phyloP scores from a whole-genome alignment of 768 basidiomycete genomes.

The Cyclocybe cylindracea region DNA sequence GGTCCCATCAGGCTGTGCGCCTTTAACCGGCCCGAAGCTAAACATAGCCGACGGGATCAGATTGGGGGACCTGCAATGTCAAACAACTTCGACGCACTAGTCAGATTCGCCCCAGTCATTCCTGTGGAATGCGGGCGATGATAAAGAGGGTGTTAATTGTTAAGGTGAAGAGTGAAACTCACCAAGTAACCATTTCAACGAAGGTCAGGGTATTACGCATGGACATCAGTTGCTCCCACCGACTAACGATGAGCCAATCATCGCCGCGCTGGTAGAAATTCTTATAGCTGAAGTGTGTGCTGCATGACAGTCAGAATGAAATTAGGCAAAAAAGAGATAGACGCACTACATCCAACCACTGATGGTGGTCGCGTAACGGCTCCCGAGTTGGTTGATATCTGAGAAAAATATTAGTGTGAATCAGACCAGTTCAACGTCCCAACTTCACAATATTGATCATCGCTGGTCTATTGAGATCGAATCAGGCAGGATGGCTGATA shows the following conservation, averaged over 20 bases:
- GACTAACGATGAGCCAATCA: constrained; percentile 64
- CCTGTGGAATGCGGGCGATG: constrained; percentile 25
- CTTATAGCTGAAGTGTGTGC: constrained; percentile 58
- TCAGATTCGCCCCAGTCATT: constrained; percentile 82
- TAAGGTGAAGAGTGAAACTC: constrained; percentile 5
- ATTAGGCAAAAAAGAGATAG: neutral
- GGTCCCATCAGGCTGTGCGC: constrained; percentile 43
- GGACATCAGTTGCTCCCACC: constrained; percentile 73
- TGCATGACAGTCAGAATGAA: constrained; percentile 16
- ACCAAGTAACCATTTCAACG: constrained; percentile 75
- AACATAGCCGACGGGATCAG: neutral
- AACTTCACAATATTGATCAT: constrained; percentile 48
- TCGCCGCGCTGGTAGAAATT: constrained; percentile 68
- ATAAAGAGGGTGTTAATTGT: neutral
- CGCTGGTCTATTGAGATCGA: constrained; percentile 31
- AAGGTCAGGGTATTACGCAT: constrained; percentile 55
- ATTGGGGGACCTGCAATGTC: too few species aligned
- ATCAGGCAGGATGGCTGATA: neutral
- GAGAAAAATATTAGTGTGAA: constrained; percentile 1
- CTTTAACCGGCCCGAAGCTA: constrained; percentile 62
- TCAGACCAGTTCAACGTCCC: neutral
- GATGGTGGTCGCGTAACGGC: constrained; percentile 44
- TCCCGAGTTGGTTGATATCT: constrained; percentile 46
- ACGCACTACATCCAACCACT: constrained; percentile 51
- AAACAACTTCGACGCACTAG: constrained; percentile 34